Percentiles rank a stretch among this genome's conserved stretches.
Evolutionary conservation across 1,139 yeast species (phyloP).

Genomic region (Yamadazyma atmosphaerica): DNA sequence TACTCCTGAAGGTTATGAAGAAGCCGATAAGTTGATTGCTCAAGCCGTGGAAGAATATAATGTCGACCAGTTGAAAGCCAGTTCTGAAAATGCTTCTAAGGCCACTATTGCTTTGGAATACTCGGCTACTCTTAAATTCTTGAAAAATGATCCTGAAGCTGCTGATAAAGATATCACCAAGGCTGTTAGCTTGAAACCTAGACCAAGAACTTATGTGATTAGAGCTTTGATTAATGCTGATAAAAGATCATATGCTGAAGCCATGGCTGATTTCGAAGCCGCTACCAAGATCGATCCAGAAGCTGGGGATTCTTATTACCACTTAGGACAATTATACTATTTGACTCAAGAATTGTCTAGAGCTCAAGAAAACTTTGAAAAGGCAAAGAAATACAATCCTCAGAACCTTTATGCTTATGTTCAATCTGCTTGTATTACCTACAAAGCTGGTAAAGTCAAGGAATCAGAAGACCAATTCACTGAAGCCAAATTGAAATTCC

Average conservation of each 20-base stretch:
- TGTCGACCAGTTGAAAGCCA: slow-evolving; percentile 33
- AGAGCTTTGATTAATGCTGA: slow-evolving; percentile 88
- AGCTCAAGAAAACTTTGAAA: slow-evolving; percentile 76
- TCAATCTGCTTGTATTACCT: slow-evolving; percentile 89
- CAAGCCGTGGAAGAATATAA: slow-evolving; percentile 65
- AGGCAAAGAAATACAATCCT: slow-evolving; percentile 73
- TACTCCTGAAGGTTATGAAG: slow-evolving; percentile 70
- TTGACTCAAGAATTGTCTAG: slow-evolving; percentile 71
- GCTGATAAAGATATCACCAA: slow-evolving; percentile 57
- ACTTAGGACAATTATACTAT: slow-evolving; percentile 90
- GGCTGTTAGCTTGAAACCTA: slow-evolving; percentile 68
- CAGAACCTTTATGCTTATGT: slow-evolving; percentile 82
- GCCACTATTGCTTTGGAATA: slow-evolving; percentile 75
- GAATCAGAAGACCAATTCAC: slow-evolving; percentile 70
- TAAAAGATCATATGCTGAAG: slow-evolving; percentile 59
- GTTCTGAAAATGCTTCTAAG: slow-evolving; percentile 51
- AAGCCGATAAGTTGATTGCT: slow-evolving; percentile 67
- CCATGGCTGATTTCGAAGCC: slow-evolving; percentile 67
- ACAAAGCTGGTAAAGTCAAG: slow-evolving; percentile 69
- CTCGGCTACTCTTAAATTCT: slow-evolving; percentile 77
- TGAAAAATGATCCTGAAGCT: slow-evolving; percentile 73
- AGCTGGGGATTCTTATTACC: slow-evolving; percentile 85
- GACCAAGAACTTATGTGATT: slow-evolving; percentile 81
- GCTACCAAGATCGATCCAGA: slow-evolving; percentile 73
- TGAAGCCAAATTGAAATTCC: slow-evolving; percentile 74